Evolutionary conservation across 225 moss, liverwort and hornwort genomes (phyloP), one percentile per base, ranked within the genome.

Genomic region (Ulota crispa): DNA sequence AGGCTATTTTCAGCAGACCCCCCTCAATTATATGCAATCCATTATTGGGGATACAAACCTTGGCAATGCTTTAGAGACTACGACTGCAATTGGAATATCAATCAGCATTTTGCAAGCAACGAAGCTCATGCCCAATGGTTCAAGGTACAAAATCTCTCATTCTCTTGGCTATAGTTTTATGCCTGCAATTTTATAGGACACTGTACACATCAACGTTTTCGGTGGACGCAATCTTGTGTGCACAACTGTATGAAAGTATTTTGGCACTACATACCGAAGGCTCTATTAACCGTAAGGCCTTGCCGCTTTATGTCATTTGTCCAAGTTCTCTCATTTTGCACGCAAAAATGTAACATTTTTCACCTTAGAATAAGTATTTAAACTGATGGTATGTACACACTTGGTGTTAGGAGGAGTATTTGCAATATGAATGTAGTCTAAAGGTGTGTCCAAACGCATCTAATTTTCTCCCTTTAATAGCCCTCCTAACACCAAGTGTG

Each of bases 61-160:
- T 93, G 92, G 93, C 92, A 87, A 67, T 92, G 93, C 85, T 93
- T 86, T 78, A 80, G 83, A 77, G 93, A 93, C 77, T 92, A 93
- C 60, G 92, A 93, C 68, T 93, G 93, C 79, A 93, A 93, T 70
- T 93, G 92, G 93, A 86, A 92, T 80, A 77, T 57, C 16, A 77
- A 86, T 11, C 73, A 78, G 47, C 80, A 82, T 79, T 93, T 84
- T 79, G 93, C 93, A 69, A 92, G 89, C 61, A 88, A 92, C 70
- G 74, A 81, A 64, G 92, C 86, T 41, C 90, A 94, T 68, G 83
- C 80, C 16, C 89, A 86, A 57, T 93, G 93, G 93, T 93, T 84
- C 57, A 87, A 87, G 87, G 84, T 87, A 37, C 32, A 23, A 31
- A 54, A 45, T 24, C 7, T 72, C 67, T 78, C 43, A 39, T 70